Evolutionary conservation across 208 protist genomes (phyloP).

Genomic region (Leishmania major): DNA sequence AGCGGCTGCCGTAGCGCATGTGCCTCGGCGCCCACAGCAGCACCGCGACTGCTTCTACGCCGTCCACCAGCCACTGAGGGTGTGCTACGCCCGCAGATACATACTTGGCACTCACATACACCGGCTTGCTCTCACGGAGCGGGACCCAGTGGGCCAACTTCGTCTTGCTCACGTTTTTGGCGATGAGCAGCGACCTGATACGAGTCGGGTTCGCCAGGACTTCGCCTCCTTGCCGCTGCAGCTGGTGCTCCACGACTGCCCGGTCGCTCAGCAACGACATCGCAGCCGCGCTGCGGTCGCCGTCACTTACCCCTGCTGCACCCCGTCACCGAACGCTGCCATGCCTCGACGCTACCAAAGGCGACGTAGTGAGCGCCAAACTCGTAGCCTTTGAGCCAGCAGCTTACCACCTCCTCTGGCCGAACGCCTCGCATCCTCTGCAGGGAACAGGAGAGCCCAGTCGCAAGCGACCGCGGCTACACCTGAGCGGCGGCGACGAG

Average conservation of each 20-base stretch:
- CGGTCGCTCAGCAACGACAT: slow-evolving; percentile 1
- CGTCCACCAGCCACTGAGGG: slow-evolving; percentile 35
- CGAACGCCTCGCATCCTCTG: slow-evolving; percentile 10
- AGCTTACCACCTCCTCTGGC: slow-evolving; percentile 20
- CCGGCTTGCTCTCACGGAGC: slow-evolving; percentile 15
- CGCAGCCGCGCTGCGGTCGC: not conserved
- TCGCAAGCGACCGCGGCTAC: slow-evolving; percentile 11
- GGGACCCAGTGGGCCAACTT: slow-evolving; percentile 45
- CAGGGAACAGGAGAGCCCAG: slow-evolving; percentile 13
- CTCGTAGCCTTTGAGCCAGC: slow-evolving; percentile 42
- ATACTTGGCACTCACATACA: slow-evolving; percentile 8
- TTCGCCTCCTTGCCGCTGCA: slow-evolving; percentile 49
- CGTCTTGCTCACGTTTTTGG: slow-evolving; percentile 13
- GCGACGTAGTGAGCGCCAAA: slow-evolving; percentile 52
- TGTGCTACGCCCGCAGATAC: slow-evolving; percentile 35
- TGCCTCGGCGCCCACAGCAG: slow-evolving; percentile 41
- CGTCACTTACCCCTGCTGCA: not conserved
- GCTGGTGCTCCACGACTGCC: slow-evolving; percentile 34
- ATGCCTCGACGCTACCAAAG: not conserved
- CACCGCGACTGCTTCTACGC: slow-evolving; percentile 22
- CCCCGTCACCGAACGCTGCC: not conserved
- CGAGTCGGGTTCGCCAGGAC: slow-evolving; percentile 2
- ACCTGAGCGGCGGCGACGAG: not conserved
- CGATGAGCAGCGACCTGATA: slow-evolving; percentile 36
- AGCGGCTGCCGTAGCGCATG: slow-evolving; percentile 42